These are phyloP conservation scores for Neofusicoccum umdonicola DNA, from an alignment of 2,329 filamentous ascomycete species.

Conservation along the genomic window DNA sequence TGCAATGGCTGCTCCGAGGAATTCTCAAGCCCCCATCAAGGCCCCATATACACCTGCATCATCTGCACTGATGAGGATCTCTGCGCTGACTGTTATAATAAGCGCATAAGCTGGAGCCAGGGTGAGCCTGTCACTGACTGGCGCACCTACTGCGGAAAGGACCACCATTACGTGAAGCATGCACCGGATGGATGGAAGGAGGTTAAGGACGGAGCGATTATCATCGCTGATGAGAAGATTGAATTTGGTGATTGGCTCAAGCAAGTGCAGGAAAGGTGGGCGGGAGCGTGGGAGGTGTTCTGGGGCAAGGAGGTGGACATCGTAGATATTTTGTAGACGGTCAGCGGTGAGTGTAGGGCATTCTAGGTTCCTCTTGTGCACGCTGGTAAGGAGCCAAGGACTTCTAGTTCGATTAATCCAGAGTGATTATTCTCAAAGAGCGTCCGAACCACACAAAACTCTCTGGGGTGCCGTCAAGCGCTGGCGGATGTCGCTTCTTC, in stretches of 20 bases:
- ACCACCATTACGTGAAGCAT: slow-evolving; percentile 23
- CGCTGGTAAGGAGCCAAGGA: too few relatives aligned
- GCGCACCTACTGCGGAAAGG: slow-evolving; percentile 17
- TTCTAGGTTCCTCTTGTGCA: too few relatives aligned
- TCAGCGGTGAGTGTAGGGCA: too few relatives aligned
- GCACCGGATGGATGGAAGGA: slow-evolving; percentile 22
- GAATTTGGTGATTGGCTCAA: slow-evolving; percentile 22
- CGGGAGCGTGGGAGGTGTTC: slow-evolving; percentile 23
- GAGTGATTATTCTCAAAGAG: too few relatives aligned
- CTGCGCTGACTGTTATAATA: slow-evolving; percentile 20
- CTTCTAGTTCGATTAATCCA: too few relatives aligned
- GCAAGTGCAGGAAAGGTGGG: slow-evolving; percentile 23
- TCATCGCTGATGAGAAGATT: slow-evolving; percentile 13
- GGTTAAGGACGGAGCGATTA: slow-evolving; percentile 21
- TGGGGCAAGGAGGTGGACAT: slow-evolving; percentile 20
- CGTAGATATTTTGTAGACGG: not conserved
- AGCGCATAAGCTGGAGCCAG: slow-evolving; percentile 16
- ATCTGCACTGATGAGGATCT: slow-evolving; percentile 21
- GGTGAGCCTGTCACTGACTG: not conserved
- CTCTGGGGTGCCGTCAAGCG: too few relatives aligned
- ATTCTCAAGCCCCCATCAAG: not conserved
- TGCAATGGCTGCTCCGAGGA: not conserved
- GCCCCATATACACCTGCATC: slow-evolving; percentile 20
- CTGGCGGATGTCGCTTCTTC: too few relatives aligned
- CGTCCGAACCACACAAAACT: too few relatives aligned